A percentile compares a stretch with the other conserved stretches of the same genome.
These are phyloP conservation scores for Paxillus ammoniavirescens DNA, from an alignment of 768 basidiomycete genomes.

Conservation along the genomic window DNA sequence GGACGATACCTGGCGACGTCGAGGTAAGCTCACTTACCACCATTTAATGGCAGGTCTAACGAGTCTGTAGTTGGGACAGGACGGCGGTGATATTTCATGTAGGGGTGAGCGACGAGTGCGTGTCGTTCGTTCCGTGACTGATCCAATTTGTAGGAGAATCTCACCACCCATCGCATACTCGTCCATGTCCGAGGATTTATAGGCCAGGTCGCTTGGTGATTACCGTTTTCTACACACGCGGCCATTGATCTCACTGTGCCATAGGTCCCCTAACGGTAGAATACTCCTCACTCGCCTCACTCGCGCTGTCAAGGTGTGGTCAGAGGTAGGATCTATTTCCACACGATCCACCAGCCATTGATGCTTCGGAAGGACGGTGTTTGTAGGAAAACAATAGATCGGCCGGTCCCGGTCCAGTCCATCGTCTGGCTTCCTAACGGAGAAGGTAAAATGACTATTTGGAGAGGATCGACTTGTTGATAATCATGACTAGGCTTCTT, in stretches of 20 bases:
- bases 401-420: slow-evolving; percentile 45
- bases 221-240: background rate
- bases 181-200: slow-evolving; percentile 54
- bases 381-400: slow-evolving; percentile 50
- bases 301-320: slow-evolving; percentile 53
- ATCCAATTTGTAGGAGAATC: slow-evolving; percentile 34
- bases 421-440: slow-evolving; percentile 51
- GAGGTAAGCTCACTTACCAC: slow-evolving; percentile 30
- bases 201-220: slow-evolving; percentile 54
- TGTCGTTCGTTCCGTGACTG: slow-evolving; percentile 9
- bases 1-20: slow-evolving; percentile 54
- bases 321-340: slow-evolving; percentile 34
- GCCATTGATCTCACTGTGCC: slow-evolving; percentile 5
- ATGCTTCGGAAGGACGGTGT: slow-evolving; percentile 42
- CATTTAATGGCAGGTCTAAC: slow-evolving; percentile 3
- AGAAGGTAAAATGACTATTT: slow-evolving; percentile 35
- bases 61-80: slow-evolving; percentile 43
- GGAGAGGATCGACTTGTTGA: slow-evolving; percentile 11
- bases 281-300: slow-evolving; percentile 47
- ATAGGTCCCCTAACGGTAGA: slow-evolving; percentile 48
- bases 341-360: slow-evolving; percentile 1
- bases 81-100: slow-evolving; percentile 51
- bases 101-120: slow-evolving; percentile 33
- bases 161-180: slow-evolving; percentile 44
- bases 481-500: slow-evolving; percentile 41